Percentiles rank a stretch among this genome's conserved stretches.
Conservation (phyloP, 2,329 filamentous ascomycete genomes). For the Fusarium piperis region DNA sequence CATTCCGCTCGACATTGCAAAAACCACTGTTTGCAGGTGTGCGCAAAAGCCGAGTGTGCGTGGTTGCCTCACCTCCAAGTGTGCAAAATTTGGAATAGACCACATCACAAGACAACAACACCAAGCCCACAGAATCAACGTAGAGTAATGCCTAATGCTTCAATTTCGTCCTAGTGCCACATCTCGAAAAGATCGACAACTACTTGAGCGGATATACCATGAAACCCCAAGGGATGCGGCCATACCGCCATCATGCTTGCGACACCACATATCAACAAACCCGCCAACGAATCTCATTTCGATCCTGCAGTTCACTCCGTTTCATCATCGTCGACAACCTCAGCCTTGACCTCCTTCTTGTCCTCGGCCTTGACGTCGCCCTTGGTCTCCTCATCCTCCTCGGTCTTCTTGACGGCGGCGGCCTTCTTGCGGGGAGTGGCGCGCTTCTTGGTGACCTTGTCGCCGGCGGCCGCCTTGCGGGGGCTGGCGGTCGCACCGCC, state of each 20-base stretch:
- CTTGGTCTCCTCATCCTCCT: slow-evolving; percentile 39
- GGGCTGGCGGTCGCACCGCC: not conserved
- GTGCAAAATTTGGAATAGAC: not conserved
- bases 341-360: not conserved
- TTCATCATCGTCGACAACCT: not conserved
- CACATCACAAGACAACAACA: not conserved
- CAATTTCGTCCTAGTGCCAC: not conserved
- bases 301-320: not conserved
- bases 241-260: not conserved
- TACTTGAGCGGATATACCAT: not conserved
- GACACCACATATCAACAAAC: not conserved
- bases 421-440: slow-evolving; percentile 45
- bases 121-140: not conserved
- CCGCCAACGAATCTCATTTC: not conserved
- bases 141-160: not conserved
- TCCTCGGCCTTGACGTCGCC: slow-evolving; percentile 20
- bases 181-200: not conserved
- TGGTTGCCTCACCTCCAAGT: not conserved
- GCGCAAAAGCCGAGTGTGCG: not conserved
- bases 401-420: slow-evolving; percentile 39
- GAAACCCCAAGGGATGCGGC: not conserved
- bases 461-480: not conserved
- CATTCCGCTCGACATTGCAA: not conserved
- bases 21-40: not conserved
- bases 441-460: slow-evolving; percentile 47